Conservation (phyloP, 1,284 basidiomycete genomes). For the Leucoagaricus sp. region DNA sequence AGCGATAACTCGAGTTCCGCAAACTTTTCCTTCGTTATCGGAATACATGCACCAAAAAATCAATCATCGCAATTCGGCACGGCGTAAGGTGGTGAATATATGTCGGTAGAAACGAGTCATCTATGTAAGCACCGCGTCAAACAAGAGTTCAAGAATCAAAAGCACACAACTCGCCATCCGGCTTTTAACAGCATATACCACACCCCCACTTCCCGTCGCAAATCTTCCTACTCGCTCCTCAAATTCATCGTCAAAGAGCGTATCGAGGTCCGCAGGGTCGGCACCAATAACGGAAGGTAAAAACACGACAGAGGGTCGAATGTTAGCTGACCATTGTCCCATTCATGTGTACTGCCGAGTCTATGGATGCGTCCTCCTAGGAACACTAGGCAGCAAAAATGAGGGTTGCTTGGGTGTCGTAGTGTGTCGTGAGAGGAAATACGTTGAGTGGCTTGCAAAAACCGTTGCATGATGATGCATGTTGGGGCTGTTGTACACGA, state of each 20-base stretch:
- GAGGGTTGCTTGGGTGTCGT: not conserved
- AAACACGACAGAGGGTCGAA: conserved; percentile 65
- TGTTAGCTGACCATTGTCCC: conserved; percentile 28
- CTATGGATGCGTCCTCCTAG: conserved; percentile 17
- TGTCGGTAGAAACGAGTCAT: conserved; percentile 59
- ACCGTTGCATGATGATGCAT: not conserved
- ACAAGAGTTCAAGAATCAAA: conserved; percentile 2
- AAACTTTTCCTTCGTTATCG: conserved; percentile 99
- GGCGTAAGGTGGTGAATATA: conserved; percentile 73
- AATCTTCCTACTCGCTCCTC: conserved; percentile 74
- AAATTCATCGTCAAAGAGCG: conserved; percentile 74
- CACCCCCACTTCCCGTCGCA: conserved; percentile 66
- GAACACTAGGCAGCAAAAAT: not conserved
- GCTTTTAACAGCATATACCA: conserved; percentile 79
- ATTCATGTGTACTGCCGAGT: conserved; percentile 27
- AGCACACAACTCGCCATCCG: conserved; percentile 50
- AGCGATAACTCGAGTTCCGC: conserved; percentile 97
- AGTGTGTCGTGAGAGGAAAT: not conserved
- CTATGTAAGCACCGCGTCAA: conserved; percentile 34
- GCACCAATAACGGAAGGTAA: conserved; percentile 78
- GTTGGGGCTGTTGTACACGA: not conserved
- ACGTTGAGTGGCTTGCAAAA: not conserved
- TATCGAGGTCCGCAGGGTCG: conserved; percentile 58
- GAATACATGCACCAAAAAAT: conserved; percentile 75
- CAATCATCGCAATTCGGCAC: conserved; percentile 66